phyloP scores from a whole-genome alignment of 2,329 filamentous ascomycete genomes.

The Phyllosticta paracitricarpa region DNA sequence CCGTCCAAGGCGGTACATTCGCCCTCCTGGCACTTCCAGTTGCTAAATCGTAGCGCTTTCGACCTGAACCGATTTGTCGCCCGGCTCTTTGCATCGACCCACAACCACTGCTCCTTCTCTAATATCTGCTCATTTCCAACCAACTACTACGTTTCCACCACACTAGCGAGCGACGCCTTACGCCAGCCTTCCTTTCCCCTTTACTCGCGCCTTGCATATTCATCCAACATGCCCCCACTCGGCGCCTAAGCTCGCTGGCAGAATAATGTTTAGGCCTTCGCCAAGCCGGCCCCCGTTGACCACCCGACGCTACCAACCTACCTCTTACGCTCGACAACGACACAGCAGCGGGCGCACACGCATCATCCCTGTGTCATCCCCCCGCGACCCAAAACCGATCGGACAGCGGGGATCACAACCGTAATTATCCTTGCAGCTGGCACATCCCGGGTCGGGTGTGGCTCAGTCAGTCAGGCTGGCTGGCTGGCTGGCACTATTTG shows the following conservation, averaged over 20 bases:
- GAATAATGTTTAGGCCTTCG: neutral
- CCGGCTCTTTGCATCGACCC: neutral
- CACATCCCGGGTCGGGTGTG: neutral
- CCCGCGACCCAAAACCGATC: neutral
- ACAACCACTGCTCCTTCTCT: neutral
- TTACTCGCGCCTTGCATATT: neutral
- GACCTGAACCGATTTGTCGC: neutral
- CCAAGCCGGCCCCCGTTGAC: neutral
- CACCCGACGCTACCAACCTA: neutral
- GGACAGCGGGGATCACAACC: neutral
- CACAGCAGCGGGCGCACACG: neutral
- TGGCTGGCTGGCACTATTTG: neutral
- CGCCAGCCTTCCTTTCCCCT: neutral
- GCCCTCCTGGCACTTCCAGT: constrained; percentile 30
- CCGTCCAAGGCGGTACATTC: constrained; percentile 44
- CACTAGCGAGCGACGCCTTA: neutral
- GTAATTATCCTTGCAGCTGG: neutral
- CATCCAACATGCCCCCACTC: neutral
- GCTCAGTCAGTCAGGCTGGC: neutral
- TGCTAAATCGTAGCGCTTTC: neutral
- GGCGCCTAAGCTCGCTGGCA: neutral
- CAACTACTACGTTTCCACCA: neutral
- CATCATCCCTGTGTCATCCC: neutral
- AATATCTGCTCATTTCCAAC: neutral
- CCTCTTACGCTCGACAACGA: neutral